Conservation (phyloP, 352 stramenopile genomes). For the Globisporangium abappressorium region DNA sequence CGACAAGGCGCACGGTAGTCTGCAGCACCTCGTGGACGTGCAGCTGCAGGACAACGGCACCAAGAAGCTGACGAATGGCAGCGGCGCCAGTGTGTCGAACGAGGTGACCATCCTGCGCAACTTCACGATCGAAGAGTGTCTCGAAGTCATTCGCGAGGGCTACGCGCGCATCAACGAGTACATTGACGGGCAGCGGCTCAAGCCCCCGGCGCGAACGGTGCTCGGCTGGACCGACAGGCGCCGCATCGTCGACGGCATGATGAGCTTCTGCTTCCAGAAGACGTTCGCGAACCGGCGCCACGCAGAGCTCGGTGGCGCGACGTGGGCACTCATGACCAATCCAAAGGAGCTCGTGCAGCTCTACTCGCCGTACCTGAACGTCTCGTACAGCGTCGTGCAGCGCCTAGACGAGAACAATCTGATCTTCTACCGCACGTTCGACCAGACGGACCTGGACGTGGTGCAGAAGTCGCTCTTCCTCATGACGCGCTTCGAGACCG, state of each 20-base stretch:
- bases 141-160: slow-evolving; percentile 36
- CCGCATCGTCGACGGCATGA: slow-evolving; percentile 20
- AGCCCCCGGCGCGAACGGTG: slow-evolving; percentile 27
- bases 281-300: slow-evolving; percentile 28
- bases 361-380: slow-evolving; percentile 46
- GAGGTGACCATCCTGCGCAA: slow-evolving; percentile 36
- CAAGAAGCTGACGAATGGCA: slow-evolving; percentile 12
- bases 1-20: slow-evolving; percentile 41
- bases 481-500: slow-evolving; percentile 45
- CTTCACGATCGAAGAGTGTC: slow-evolving; percentile 41
- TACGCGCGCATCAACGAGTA: slow-evolving; percentile 35
- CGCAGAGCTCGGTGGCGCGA: slow-evolving; percentile 25
- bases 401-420: slow-evolving; percentile 41
- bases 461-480: slow-evolving; percentile 42
- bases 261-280: slow-evolving; percentile 46
- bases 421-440: slow-evolving; percentile 37
- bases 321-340: slow-evolving; percentile 32
- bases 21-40: slow-evolving; percentile 45
- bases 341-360: slow-evolving; percentile 25
- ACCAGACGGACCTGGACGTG: slow-evolving; percentile 37
- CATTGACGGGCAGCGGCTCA: slow-evolving; percentile 34
- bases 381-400: slow-evolving; percentile 32
- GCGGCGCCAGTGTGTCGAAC: slow-evolving; percentile 10
- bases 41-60: slow-evolving; percentile 25
- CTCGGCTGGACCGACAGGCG: slow-evolving; percentile 44